Conservation (phyloP, 768 basidiomycete species). For the Paxillus involutus region DNA sequence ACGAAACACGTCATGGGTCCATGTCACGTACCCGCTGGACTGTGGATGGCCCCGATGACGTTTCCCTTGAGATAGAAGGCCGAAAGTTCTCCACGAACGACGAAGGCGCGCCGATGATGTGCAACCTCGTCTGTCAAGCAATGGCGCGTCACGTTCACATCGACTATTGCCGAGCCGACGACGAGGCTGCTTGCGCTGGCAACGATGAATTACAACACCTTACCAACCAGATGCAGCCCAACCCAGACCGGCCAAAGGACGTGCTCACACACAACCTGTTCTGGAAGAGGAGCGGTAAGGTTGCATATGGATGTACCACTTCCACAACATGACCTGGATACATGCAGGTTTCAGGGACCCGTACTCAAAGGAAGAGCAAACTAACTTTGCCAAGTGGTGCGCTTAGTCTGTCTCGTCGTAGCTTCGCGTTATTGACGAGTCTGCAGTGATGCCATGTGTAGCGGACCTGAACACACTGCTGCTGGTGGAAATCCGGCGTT, state of each 20-base stretch:
- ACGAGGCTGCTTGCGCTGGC: too few relatives aligned
- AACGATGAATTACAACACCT: conserved; percentile 46
- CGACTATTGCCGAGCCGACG: too few relatives aligned
- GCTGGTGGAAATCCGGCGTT: conserved; percentile 37
- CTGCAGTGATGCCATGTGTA: conserved; percentile 45
- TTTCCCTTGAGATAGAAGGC: too few relatives aligned
- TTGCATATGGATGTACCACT: neutral
- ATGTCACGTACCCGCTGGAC: too few relatives aligned
- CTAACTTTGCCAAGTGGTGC: conserved; percentile 39
- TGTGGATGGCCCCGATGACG: too few relatives aligned
- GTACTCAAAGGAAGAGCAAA: conserved; percentile 50
- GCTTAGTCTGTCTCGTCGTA: neutral
- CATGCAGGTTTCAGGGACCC: conserved; percentile 54
- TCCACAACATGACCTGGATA: neutral
- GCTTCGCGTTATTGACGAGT: neutral
- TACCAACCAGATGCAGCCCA: conserved; percentile 35
- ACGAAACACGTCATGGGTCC: too few relatives aligned
- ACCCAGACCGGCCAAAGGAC: conserved; percentile 48
- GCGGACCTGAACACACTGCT: conserved; percentile 43
- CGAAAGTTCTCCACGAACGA: too few relatives aligned
- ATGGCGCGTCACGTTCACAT: too few relatives aligned
- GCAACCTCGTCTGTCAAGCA: too few relatives aligned
- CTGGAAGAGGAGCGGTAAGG: conserved; percentile 51
- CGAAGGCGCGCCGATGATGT: too few relatives aligned
- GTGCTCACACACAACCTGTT: conserved; percentile 48